Evolutionary conservation across 2,329 filamentous ascomycete species (phyloP), one percentile per base, ranked within the genome.

Genomic region (Coniochaeta prunicola): DNA sequence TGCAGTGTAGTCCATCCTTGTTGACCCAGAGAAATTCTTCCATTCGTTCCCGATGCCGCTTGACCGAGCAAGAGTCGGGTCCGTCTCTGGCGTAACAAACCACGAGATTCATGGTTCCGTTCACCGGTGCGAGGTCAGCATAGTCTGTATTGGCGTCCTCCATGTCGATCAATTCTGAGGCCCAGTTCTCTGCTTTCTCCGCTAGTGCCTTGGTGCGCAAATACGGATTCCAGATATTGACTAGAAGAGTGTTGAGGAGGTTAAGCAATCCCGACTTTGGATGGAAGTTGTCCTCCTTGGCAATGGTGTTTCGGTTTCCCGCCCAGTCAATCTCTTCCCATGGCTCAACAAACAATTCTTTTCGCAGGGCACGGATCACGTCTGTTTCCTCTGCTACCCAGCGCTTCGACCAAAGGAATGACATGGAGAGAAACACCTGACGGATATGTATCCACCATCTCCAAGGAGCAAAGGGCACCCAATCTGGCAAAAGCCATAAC

Each of bases 391-490:
- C 89, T 64, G 88, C 89, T 30, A 80, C 82, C 86, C 91, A 97
- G 63, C 81, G 81, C 76, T 89, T 91, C 0, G 92, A 96, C 77
- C 89, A 96, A 45, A 97, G 73, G 69, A 89, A 97, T 0, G 89
- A 86, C 91, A 97, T 97, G 5, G 92, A 89, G 55, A 96, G 72
- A 68, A 93, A 96, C n/a, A 99, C 92, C 73, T 90, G 86, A n/a
- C 94, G 91, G 73, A 97, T 97, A 67, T 99, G 94, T 67, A 97
- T 90, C 93, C 92, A 97, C 92, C 93, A 97, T 64, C 91, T 80
- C 91, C 92, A 96, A 0, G 93, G 93, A 5, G 91, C 86, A 68
- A 96, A 82, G 0, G 92, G 92, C 3, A 91, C 82, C 91, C 91
- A 96, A 71, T 96, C 90, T 0, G 92, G 92, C 3, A 97, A 76